Evolutionary conservation across 306 rosid genomes (phyloP).

Genomic region (Pterocarpus santalinus): DNA sequence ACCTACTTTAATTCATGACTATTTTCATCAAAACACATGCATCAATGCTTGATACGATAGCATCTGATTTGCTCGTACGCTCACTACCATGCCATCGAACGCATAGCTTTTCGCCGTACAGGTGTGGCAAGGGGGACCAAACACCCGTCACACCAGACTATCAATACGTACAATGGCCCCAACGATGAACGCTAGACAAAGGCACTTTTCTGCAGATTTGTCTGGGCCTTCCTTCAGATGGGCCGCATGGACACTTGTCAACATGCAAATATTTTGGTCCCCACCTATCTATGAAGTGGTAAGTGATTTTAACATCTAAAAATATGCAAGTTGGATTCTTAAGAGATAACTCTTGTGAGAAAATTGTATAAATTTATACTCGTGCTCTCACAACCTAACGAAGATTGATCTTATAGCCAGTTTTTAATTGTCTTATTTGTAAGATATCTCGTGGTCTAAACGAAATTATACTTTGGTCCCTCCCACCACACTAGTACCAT

Average conservation of each 20-base stretch:
- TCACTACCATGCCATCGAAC: neutral
- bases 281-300: neutral
- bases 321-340: too few relatives aligned
- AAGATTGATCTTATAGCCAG: too few relatives aligned
- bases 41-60: neutral
- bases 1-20: neutral
- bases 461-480: too few relatives aligned
- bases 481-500: neutral
- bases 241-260: slow-evolving; percentile 38
- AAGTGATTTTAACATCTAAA: too few relatives aligned
- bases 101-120: neutral
- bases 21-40: neutral
- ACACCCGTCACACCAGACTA: neutral
- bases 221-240: slow-evolving; percentile 20
- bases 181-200: neutral
- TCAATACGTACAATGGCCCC: slow-evolving; percentile 10
- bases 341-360: too few relatives aligned
- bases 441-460: too few relatives aligned
- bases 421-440: too few relatives aligned
- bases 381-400: too few relatives aligned
- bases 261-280: neutral
- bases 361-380: too few relatives aligned
- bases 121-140: neutral
- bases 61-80: slow-evolving; percentile 14
- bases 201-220: slow-evolving; percentile 13